phyloP scores from a whole-genome alignment of 768 basidiomycete genomes.

The Leucosporidium creatinivorum region DNA sequence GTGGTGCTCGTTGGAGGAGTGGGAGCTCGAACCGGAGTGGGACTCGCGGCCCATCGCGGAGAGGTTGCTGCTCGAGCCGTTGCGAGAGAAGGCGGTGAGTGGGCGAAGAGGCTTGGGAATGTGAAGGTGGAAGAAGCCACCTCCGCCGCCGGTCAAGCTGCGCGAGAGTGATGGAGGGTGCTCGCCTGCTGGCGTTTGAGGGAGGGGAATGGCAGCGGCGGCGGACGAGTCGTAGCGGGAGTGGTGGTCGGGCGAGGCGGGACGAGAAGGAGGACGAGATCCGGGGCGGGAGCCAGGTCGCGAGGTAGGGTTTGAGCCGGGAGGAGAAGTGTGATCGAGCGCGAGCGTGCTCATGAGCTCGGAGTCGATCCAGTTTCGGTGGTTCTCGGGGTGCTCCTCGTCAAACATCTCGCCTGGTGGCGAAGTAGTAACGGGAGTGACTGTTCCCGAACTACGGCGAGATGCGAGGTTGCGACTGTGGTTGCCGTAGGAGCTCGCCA shows the following conservation, averaged over 20 bases:
- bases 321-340: slow-evolving; percentile 38
- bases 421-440: neutral
- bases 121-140: slow-evolving; percentile 33
- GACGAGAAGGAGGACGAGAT: slow-evolving; percentile 32
- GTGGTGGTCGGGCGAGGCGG: slow-evolving; percentile 9
- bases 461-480: neutral
- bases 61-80: slow-evolving; percentile 17
- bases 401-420: slow-evolving; percentile 2
- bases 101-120: slow-evolving; percentile 36
- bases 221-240: neutral
- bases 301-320: slow-evolving; percentile 31
- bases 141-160: slow-evolving; percentile 3
- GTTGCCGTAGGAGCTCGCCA: slow-evolving; percentile 16
- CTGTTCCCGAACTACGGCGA: slow-evolving; percentile 1
- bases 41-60: neutral
- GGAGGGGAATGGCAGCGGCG: slow-evolving; percentile 1
- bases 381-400: slow-evolving; percentile 20
- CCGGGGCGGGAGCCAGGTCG: slow-evolving; percentile 40
- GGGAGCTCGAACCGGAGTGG: neutral
- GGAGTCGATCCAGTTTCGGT: slow-evolving; percentile 72
- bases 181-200: neutral
- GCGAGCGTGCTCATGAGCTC: slow-evolving; percentile 68
- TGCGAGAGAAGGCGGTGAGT: slow-evolving; percentile 29
- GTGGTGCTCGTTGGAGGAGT: slow-evolving; percentile 4
- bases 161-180: slow-evolving; percentile 16